A percentile compares a stretch with the other conserved stretches of the same genome.
phyloP scores from a whole-genome alignment of 352 stramenopile species.

The Lagenidium giganteum region DNA sequence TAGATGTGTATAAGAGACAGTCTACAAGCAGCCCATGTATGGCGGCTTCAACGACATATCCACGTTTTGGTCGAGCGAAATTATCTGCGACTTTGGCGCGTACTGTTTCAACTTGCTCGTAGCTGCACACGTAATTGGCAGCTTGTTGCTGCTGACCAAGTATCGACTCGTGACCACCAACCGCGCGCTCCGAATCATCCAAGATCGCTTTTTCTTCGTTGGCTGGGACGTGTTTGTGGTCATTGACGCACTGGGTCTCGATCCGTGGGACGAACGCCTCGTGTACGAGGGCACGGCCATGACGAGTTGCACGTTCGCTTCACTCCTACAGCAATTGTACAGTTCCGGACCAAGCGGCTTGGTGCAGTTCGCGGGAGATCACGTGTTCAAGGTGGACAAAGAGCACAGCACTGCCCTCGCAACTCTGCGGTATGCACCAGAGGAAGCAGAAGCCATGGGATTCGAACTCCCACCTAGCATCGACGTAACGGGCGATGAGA shows the following conservation, averaged over 20 bases:
- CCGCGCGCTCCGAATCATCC: conserved; percentile 2
- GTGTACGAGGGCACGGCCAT: conserved; percentile 1
- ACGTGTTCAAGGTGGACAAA: conserved; percentile 12
- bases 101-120: neutral
- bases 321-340: conserved; percentile 5
- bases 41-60: conserved; percentile 13
- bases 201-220: conserved; percentile 7
- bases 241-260: conserved; percentile 6
- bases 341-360: conserved; percentile 4
- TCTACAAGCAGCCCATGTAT: conserved; percentile 10
- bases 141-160: conserved; percentile 4
- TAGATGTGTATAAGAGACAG: too few relatives aligned
- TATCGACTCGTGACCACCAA: conserved; percentile 15
- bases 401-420: too few relatives aligned
- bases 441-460: too few relatives aligned
- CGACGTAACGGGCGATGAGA: too few relatives aligned
- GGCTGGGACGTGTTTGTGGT: conserved; percentile 6
- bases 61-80: conserved; percentile 23
- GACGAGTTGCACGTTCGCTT: conserved; percentile 7
- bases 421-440: too few relatives aligned
- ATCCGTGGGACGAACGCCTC: neutral
- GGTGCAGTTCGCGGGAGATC: conserved; percentile 3
- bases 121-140: conserved; percentile 1
- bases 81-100: conserved; percentile 10
- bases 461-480: too few relatives aligned